Base-by-base conservation (phyloP, 2,329 filamentous ascomycete species). In the Ophiognomonia clavigignenti-juglandacearum region DNA sequence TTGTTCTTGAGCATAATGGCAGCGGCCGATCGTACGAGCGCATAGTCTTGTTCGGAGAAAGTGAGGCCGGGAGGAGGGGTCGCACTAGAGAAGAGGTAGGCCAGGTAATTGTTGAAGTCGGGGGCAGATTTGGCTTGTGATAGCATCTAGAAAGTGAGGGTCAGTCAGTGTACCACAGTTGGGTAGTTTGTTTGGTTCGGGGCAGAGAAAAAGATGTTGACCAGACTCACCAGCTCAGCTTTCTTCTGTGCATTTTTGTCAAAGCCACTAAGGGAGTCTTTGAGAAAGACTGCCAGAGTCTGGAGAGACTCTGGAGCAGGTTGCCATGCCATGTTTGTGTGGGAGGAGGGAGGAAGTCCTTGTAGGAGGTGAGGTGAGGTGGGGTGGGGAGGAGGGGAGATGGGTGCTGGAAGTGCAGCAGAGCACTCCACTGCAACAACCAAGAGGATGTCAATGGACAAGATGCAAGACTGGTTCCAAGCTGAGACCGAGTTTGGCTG, bases 1-100 rank as follows among this genome's bases (percentile, higher is more conserved):
- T 95, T 90, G 68, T 96, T 97, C 72, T 97, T 98, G 56, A 98
- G 77, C 81, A 96, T 93, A 61, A 97, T 83, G 47, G 88, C 91
- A 22, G 92, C 91, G 10, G 92, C 87, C 51, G 88, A 87, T 54
- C 93, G 85, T 52, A 95, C 85, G 42, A 88, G 71, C 64, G 86
- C 79, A 70, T 89, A 84, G 62, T 87, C 74, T 54, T 76, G 61
- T 56, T 73, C 60, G 43, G 75, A 78, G 57, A 80, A 78, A 56
- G 73, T 72, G 61, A 87, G 71, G 53, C 74, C 82, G 47, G 73
- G 67, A 39, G 86, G 80, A 42, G 75, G 72, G 54, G 82, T 75
- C 47, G 80, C 65, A 58, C 80, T 89, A 51, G 87, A 88, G 67
- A 95, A 88, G 53, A 98, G 80, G 67, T 87, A 96, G 57, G 88